Base-by-base conservation (phyloP, 2,329 filamentous ascomycete species). In the Curvularia sp. region DNA sequence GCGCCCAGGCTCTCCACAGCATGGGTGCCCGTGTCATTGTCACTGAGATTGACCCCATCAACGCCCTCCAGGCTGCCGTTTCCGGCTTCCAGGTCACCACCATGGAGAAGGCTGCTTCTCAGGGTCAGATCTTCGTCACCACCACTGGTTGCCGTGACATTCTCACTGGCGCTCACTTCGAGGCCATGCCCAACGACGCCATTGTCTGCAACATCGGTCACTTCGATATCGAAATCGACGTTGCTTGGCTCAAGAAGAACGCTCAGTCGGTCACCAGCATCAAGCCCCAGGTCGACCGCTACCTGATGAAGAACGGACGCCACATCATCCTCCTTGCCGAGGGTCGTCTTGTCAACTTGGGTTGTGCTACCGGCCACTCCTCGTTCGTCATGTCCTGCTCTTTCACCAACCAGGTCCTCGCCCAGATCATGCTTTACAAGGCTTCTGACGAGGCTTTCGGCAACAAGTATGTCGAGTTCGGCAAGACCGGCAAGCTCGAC, bases 321-420 rank as follows among this genome's bases (percentile, higher is more conserved):
- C 90, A 98, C 88, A 93, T 99, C 86, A 96, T 99, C 83, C 93
- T 99, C 75, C 89, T 99, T 67, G 95, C 95, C 66, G 95, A 98
- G 86, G 95, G 95, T 73, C 94, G 95, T 86, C 91, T 99, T 68
- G 95, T 99, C 85, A 99, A 99, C 90, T 87, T 99, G 74, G 95
- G 95, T 82, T 99, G 95, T 83, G 95, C 95, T 79, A 99, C 95
- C 67, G 95, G 95, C 72, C 95, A 99, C 90, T 97, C 93, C 71
- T 98, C 94, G 53, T 99, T 99, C 83, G 95, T 99, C 86, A 98
- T 99, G 95, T 97, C 93, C 75, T 99, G 95, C 90, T 98, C 94
- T 67, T 99, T 99, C 90, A 96, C 93, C 88, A 99, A 99, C 90
- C 95, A 99, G 88, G 95, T 98, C 75, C 92, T 99, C 80, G 95